phyloP scores from a whole-genome alignment of 1,284 basidiomycete genomes.

The Ceratobasidium sp. region DNA sequence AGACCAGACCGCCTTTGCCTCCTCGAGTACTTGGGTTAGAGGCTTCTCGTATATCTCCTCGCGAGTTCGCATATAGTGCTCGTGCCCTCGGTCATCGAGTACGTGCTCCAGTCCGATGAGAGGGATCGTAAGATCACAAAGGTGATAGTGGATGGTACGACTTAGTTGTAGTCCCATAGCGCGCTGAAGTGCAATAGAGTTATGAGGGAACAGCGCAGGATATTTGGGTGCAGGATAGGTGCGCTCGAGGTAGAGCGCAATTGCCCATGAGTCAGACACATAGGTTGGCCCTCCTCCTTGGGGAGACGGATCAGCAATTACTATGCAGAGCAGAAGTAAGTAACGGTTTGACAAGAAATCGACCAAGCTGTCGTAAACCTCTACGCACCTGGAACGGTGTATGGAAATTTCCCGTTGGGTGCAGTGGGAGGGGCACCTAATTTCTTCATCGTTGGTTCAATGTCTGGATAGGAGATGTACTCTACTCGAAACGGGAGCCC shows the following conservation, averaged over 20 bases:
- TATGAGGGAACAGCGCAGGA: slow-evolving; percentile 22
- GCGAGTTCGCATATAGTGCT: slow-evolving; percentile 26
- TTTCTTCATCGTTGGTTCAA: slow-evolving; percentile 57
- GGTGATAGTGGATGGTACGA: background rate
- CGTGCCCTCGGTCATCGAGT: slow-evolving; percentile 29
- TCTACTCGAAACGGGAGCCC: slow-evolving; percentile 48
- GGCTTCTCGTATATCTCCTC: slow-evolving; percentile 11
- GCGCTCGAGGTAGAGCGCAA: slow-evolving; percentile 47
- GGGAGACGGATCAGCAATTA: slow-evolving; percentile 43
- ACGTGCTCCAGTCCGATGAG: slow-evolving; percentile 1
- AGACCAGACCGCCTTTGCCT: background rate
- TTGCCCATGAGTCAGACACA: slow-evolving; percentile 46
- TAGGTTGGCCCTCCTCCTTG: slow-evolving; percentile 34
- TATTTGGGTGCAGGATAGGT: slow-evolving; percentile 43
- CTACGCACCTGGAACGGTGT: slow-evolving; percentile 30
- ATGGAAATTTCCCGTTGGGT: slow-evolving; percentile 39
- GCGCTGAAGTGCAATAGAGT: slow-evolving; percentile 13
- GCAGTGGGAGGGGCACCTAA: slow-evolving; percentile 54
- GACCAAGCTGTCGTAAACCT: too few relatives aligned
- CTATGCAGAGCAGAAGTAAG: too few relatives aligned
- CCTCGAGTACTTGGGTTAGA: slow-evolving; percentile 7
- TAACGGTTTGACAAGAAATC: background rate
- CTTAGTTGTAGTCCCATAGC: background rate
- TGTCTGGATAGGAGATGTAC: slow-evolving; percentile 54
- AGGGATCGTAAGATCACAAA: slow-evolving; percentile 13